These are phyloP conservation scores for Chiua virens DNA, from an alignment of 768 basidiomycete species.

Conservation along the genomic window DNA sequence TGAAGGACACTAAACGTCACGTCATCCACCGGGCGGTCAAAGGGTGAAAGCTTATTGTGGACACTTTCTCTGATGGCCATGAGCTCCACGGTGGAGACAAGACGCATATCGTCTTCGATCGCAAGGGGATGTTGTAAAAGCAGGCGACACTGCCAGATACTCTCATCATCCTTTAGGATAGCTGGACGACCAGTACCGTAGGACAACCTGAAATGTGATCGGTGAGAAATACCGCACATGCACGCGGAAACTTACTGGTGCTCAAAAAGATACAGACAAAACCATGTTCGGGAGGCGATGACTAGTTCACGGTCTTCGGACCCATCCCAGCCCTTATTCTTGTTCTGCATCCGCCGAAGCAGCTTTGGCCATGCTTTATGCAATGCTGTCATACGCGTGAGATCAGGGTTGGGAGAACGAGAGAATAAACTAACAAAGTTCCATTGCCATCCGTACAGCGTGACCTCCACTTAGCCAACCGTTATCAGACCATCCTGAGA, in stretches of 20 bases:
- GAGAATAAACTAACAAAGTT: constrained; percentile 62
- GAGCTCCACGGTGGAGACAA: constrained; percentile 92
- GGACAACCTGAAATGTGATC: constrained; percentile 63
- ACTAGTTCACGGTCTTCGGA: constrained; percentile 77
- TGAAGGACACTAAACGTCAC: constrained; percentile 70
- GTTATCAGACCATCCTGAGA: constrained; percentile 93
- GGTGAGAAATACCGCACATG: neutral
- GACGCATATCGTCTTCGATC: constrained; percentile 91
- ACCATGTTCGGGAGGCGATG: constrained; percentile 85
- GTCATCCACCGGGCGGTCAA: constrained; percentile 73
- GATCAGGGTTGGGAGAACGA: neutral
- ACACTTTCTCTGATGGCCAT: constrained; percentile 87
- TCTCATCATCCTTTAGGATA: constrained; percentile 90
- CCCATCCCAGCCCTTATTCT: constrained; percentile 46
- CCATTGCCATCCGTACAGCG: constrained; percentile 97
- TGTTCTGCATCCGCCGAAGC: constrained; percentile 71
- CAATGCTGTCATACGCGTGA: constrained; percentile 53
- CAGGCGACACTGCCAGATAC: constrained; percentile 76
- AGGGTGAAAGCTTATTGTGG: constrained; percentile 78
- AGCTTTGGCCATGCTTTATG: constrained; percentile 91
- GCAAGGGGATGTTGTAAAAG: constrained; percentile 85
- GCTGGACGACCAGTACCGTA: constrained; percentile 94
- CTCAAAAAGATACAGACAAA: constrained; percentile 90
- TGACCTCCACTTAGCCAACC: constrained; percentile 96
- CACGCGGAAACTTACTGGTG: constrained; percentile 60